phyloP scores from a whole-genome alignment of 345 rosid species.

The Microthlaspi erraticum region DNA sequence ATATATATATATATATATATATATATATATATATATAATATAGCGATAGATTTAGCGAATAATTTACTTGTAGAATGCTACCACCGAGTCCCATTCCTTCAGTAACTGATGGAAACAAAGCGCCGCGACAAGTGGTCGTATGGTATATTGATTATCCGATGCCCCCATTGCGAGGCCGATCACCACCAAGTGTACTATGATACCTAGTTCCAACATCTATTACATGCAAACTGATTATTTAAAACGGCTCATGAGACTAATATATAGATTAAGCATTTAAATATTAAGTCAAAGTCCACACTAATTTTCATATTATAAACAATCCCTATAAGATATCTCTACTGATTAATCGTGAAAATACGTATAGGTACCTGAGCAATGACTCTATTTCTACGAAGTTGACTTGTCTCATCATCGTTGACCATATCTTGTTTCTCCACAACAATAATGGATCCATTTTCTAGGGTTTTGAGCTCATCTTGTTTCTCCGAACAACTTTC shows the following conservation, averaged over 20 bases:
- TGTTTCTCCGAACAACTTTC: not conserved
- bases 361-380: conserved; percentile 38
- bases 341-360: not conserved
- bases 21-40: not conserved
- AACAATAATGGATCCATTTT: not conserved
- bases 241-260: not conserved
- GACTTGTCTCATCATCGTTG: conserved; percentile 15
- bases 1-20: not conserved
- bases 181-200: conserved; percentile 38
- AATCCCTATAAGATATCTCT: not conserved
- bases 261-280: not conserved
- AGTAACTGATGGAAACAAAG: conserved; percentile 42
- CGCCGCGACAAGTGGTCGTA: conserved; percentile 25
- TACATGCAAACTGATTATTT: not conserved
- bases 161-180: conserved; percentile 38
- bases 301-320: not conserved
- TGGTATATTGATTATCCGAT: conserved; percentile 23
- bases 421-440: conserved; percentile 12
- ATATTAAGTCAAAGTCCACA: not conserved
- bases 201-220: conserved; percentile 37
- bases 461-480: conserved; percentile 24
- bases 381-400: conserved; percentile 35
- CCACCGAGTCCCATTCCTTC: conserved; percentile 40
- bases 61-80: conserved; percentile 22
- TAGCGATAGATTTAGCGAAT: not conserved